A percentile compares a stretch with the other conserved stretches of the same genome.
phyloP scores from a whole-genome alignment of 129 eudicot genomes.

The Scalesia atractyloides region DNA sequence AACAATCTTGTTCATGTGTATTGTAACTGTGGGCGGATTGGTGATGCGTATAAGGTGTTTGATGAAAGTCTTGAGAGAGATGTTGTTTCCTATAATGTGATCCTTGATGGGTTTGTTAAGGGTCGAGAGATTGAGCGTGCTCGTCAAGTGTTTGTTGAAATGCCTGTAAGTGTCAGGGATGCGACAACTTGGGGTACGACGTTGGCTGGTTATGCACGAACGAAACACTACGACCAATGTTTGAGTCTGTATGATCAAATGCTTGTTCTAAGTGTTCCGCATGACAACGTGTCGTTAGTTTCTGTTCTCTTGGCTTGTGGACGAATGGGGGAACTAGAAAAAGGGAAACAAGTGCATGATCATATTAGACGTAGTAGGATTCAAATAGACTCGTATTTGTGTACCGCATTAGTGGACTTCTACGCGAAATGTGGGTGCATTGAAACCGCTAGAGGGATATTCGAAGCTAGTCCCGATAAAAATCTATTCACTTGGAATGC shows the following conservation, averaged over 20 bases:
- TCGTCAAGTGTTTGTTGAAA: slow-evolving; percentile 53
- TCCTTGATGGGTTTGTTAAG: slow-evolving; percentile 72
- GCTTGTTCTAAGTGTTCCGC: slow-evolving; percentile 31
- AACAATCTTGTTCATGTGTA: slow-evolving; percentile 53
- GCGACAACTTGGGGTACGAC: slow-evolving; percentile 65
- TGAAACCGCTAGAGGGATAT: slow-evolving; percentile 53
- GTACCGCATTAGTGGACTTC: slow-evolving; percentile 70
- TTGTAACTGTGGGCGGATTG: slow-evolving; percentile 28
- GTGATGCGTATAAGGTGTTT: slow-evolving; percentile 49
- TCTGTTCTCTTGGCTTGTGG: slow-evolving; percentile 69
- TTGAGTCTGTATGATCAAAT: slow-evolving; percentile 58
- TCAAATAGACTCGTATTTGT: slow-evolving; percentile 50
- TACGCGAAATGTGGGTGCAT: slow-evolving; percentile 82
- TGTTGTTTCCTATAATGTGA: slow-evolving; percentile 57
- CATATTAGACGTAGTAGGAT: slow-evolving; percentile 33
- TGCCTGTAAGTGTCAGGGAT: slow-evolving; percentile 52
- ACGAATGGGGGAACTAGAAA: slow-evolving; percentile 57
- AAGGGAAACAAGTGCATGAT: slow-evolving; percentile 52
- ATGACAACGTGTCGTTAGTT: slow-evolving; percentile 59
- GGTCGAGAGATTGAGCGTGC: slow-evolving; percentile 44
- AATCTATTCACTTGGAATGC: slow-evolving; percentile 75
- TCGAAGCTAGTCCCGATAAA: slow-evolving; percentile 41
- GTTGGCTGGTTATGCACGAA: slow-evolving; percentile 60
- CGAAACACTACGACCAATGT: slow-evolving; percentile 44
- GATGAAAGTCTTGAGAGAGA: slow-evolving; percentile 54